A percentile compares a stretch with the other conserved stretches of the same genome.
phyloP scores from a whole-genome alignment of 208 protist genomes.

The Trypanosoma cruzi region DNA sequence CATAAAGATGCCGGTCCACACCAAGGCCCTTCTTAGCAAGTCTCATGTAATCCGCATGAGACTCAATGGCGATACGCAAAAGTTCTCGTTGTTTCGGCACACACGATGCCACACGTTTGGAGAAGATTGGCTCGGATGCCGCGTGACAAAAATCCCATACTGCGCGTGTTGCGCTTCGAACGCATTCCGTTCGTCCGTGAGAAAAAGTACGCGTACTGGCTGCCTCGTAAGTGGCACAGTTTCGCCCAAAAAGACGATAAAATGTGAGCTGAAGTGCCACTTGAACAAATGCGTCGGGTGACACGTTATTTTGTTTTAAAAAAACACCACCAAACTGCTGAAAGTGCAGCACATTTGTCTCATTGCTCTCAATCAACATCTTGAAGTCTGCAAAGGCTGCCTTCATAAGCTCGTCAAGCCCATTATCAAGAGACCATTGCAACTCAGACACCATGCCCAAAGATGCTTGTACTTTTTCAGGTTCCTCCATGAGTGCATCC shows the following conservation, averaged over 20 bases:
- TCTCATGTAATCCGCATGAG: conserved; percentile 46
- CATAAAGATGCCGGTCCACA: conserved; percentile 49
- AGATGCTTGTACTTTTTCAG: not conserved
- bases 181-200: conserved; percentile 47
- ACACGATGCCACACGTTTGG: conserved; percentile 26
- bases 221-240: conserved; percentile 50
- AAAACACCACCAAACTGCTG: conserved; percentile 32
- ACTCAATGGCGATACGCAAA: conserved; percentile 23
- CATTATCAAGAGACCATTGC: conserved; percentile 31
- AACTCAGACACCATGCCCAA: conserved; percentile 19
- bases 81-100: conserved; percentile 30
- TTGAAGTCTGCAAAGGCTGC: conserved; percentile 37
- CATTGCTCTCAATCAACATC: conserved; percentile 34
- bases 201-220: conserved; percentile 45
- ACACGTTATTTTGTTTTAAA: conserved; percentile 30
- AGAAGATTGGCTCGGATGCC: conserved; percentile 19
- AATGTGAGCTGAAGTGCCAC: conserved; percentile 44
- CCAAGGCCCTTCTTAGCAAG: conserved; percentile 47
- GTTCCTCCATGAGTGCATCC: conserved; percentile 7
- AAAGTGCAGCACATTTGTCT: conserved; percentile 43
- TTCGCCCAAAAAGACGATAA: conserved; percentile 40
- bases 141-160: conserved; percentile 35
- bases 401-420: conserved; percentile 27
- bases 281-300: conserved; percentile 52
- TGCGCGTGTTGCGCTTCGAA: conserved; percentile 27